These are phyloP conservation scores for Colletotrichum truncatum DNA, from an alignment of 2,329 filamentous ascomycete species.

Conservation along the genomic window DNA sequence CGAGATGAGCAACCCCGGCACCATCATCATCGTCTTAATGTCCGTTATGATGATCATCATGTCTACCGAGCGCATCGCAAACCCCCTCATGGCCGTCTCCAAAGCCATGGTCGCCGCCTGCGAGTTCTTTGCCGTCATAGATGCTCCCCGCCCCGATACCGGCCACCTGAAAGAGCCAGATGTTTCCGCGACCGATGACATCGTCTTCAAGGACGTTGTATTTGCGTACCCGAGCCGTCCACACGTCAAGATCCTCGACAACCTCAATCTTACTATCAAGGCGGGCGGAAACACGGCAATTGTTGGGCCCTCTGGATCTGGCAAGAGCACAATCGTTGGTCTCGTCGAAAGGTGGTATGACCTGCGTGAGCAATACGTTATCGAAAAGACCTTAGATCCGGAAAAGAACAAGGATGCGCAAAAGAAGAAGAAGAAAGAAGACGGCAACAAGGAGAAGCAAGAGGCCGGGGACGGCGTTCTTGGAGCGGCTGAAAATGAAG, in stretches of 20 bases:
- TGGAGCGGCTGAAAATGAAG: too few relatives aligned
- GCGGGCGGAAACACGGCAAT: conserved; percentile 77
- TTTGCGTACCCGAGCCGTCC: conserved; percentile 78
- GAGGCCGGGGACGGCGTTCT: conserved; percentile 45
- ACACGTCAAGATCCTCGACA: conserved; percentile 70
- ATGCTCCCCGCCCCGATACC: conserved; percentile 50
- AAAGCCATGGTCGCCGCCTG: conserved; percentile 67
- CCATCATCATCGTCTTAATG: conserved; percentile 65
- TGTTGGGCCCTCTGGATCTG: conserved; percentile 76
- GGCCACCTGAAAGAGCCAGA: conserved; percentile 47
- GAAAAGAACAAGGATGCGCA: conserved; percentile 53
- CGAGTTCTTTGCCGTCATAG: conserved; percentile 65
- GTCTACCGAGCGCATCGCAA: conserved; percentile 65
- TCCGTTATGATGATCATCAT: conserved; percentile 68
- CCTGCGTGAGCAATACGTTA: conserved; percentile 60
- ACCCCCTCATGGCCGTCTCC: conserved; percentile 65
- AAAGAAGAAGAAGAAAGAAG: conserved; percentile 45
- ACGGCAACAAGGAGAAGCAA: conserved; percentile 37
- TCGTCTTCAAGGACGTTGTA: conserved; percentile 68
- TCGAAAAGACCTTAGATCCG: conserved; percentile 59
- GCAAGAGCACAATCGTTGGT: conserved; percentile 79
- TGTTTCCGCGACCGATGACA: conserved; percentile 48
- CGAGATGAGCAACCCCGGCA: conserved; percentile 58
- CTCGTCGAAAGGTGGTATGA: conserved; percentile 79
- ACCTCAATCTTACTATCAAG: conserved; percentile 65